Percentiles rank a stretch among this genome's conserved stretches.
Conservation (phyloP, 345 rosid species). For the Brassica carinata region DNA sequence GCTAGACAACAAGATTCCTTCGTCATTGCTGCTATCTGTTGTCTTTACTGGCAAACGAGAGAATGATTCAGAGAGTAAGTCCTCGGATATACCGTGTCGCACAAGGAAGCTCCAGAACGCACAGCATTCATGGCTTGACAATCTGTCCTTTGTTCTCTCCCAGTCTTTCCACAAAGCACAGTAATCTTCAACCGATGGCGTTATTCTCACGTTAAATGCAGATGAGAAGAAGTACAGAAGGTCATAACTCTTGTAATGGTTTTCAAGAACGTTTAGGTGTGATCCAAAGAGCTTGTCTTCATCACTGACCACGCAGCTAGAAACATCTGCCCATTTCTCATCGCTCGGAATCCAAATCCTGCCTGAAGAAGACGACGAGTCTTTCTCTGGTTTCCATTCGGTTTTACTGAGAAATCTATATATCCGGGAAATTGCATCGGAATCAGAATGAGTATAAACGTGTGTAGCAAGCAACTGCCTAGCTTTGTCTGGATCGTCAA, state of each 20-base stretch:
- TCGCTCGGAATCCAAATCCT: conserved; percentile 59
- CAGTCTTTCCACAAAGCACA: conserved; percentile 65
- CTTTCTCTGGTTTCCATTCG: conserved; percentile 45
- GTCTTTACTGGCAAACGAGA: conserved; percentile 57
- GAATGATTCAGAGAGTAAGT: conserved; percentile 42
- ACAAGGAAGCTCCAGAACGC: conserved; percentile 62
- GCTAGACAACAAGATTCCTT: conserved; percentile 41
- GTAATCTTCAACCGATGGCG: conserved; percentile 57
- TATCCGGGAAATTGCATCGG: conserved; percentile 48
- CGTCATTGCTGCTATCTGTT: not conserved
- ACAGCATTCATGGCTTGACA: conserved; percentile 53
- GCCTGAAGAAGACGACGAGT: not conserved
- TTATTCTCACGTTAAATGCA: conserved; percentile 43
- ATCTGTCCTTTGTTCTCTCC: conserved; percentile 43
- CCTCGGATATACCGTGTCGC: conserved; percentile 15
- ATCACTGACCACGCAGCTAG: conserved; percentile 53
- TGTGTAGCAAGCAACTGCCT: conserved; percentile 44
- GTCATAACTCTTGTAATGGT: conserved; percentile 37
- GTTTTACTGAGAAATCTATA: conserved; percentile 45
- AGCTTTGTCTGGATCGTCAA: conserved; percentile 34
- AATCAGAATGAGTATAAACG: conserved; percentile 48
- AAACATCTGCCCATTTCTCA: conserved; percentile 57
- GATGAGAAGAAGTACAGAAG: conserved; percentile 47
- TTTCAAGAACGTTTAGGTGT: conserved; percentile 51
- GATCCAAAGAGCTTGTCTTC: conserved; percentile 53